Evolutionary conservation across 768 basidiomycete genomes (phyloP), one percentile per base, ranked within the genome.

Genomic region (Infundibulicybe gibba): DNA sequence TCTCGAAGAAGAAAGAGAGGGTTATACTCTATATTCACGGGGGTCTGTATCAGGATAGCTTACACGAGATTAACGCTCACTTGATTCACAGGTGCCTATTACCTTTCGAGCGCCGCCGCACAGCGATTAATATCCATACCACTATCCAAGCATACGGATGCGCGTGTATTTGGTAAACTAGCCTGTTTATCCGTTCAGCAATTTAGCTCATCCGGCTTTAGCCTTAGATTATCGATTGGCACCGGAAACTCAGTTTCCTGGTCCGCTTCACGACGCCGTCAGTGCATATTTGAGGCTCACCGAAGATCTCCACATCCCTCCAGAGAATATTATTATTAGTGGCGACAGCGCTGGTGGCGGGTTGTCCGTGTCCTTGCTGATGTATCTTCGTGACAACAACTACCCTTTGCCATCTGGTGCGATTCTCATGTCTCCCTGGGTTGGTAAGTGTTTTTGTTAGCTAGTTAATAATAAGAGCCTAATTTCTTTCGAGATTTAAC

Each of bases 261-360:
- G 94, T 0, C 89, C 93, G 9, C 61, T 72, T 12, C 72, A 95
- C 76, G 95, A 99, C 57, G 89, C 85, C 16, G 90, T 94, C 43
- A 79, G 74, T 35, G 89, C 85, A 0, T 99, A 97, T 62, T 73
- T 99, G 53, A 77, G 94, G 15, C 76, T 99, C 16, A 76, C 85
- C 1, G 85, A 92, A 47, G 93, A 97, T 50, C 79, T 98, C 37
- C 82, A 85, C 40, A 91, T 98, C 43, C 91, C 93, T 3, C 80
- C 95, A 0, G 87, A 91, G 66, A 97, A 95, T 55, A 88, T 98
- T 50, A 72, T 93, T 44, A 58, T 97, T 43, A 83, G 81, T 17
- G 95, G 95, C 6, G 95, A 99, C 60, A 94, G 90, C 50, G 95
- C 97, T 6, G 95, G 95, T 4, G 95, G 94, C 20, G 94, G 90